Base-by-base conservation (phyloP, 495 filamentous ascomycete genomes). In the Penicillium macrosclerotiorum region DNA sequence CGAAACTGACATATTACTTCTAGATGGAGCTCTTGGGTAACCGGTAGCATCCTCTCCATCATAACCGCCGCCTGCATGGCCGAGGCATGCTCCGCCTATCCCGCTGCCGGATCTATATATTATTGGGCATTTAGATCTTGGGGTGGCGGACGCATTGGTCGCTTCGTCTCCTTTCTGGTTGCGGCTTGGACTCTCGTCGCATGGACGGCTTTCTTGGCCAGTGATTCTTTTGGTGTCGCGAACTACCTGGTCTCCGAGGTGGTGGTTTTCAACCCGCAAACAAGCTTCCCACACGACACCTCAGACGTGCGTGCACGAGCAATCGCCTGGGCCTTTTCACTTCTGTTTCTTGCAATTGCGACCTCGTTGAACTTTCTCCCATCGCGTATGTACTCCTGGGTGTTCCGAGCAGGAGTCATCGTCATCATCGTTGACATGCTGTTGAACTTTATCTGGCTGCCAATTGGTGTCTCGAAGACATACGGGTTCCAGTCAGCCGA, bases 1-100 rank as follows among this genome's bases (percentile, higher is more conserved):
- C 8, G 13, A 12, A 33, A 20, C 33, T 57, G 35, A 57, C 38
- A 36, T 6, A 4, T 8, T 16, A 9, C 16, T 9, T 31, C n/a
- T n/a, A 62, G 58, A 29, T 65, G 62, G 64, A 68, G 62, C 52
- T 67, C 62, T 20, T 69, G 62, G 62, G 30, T 66, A 20, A 66
- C 65, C 12, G 63, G 63, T 37, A 66, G 60, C 37, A 57, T 66
- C 20, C 38, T 68, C 6, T 66, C 62, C 4, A 58, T 65, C 43
- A 64, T 68, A 42, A 65, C 64, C 19, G 57, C 62, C 13, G 62
- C 60, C 12, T 65, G 60, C 29, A 60, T 68, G 19, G 64, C 64
- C 8, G 64, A 65, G 49, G 64, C 64, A 8, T 68, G 62, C 27
- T 65, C 62, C 14, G 49, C 45, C 29, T 65, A 64, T 23, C 60